Base-by-base conservation (phyloP, 2,329 filamentous ascomycete species). In the Trichoderma sp. region DNA sequence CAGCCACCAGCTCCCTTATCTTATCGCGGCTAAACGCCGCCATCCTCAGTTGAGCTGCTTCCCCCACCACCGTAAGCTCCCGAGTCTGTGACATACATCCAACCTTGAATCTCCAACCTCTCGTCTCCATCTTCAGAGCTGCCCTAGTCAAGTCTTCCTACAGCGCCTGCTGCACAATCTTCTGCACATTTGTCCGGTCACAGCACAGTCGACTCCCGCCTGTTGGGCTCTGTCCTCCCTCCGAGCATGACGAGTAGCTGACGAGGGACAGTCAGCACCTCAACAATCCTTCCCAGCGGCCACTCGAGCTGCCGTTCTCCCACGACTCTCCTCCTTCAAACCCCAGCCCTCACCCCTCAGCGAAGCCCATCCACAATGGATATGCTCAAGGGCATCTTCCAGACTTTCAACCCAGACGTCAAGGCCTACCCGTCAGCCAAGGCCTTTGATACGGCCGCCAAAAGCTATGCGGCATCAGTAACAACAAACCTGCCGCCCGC, bases 391-490 rank as follows among this genome's bases (percentile, higher is more conserved):
- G 63, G 56, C 34, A 65, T 76, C 76, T 85, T 63, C 70, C 78
- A 68, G 73, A 75, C 52, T 84, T 84, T 67, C 77, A 12, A 69
- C 71, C 60, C 63, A 66, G 30, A 70, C 68, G 34, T 39, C 34
- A 39, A 14, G 44, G 60, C 64, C 2, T 68, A 73, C 59, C 70
- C 78, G 39, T 64, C 65, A 14, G 41, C 63, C 63, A 77, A 74
- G 24, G 65, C 70, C 56, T 83, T 81, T 69, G 78, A 86, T 68
- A 68, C 68, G 19, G 73, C 74, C 10, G 75, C 78, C 58, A 75
- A 71, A 66, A 59, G 69, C 0, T 82, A 85, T 67, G 71, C 77
- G 24, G 67, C 69, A 19, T 72, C 73, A 17, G 70, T 84, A 19
- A 74, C 74, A 19, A 74, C 74, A 41, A 76, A 73, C 65, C 65